Conservation (phyloP, 495 filamentous ascomycete species). For the Tuber indicum region DNA sequence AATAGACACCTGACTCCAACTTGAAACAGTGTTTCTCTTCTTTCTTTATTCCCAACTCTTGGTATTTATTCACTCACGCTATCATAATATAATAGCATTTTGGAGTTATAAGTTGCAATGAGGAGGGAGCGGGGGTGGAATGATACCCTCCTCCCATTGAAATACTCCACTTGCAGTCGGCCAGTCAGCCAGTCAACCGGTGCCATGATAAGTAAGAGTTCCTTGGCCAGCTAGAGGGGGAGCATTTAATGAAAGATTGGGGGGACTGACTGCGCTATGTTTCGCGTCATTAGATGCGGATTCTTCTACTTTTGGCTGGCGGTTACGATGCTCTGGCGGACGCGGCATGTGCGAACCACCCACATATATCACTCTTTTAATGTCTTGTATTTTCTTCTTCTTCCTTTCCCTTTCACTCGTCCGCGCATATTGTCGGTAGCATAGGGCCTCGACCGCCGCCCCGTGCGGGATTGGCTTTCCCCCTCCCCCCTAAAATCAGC, state of each 20-base stretch:
- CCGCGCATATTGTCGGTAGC: neutral
- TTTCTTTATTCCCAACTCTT: neutral
- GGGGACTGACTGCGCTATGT: constrained; percentile 14
- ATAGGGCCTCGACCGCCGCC: neutral
- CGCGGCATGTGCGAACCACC: constrained; percentile 6
- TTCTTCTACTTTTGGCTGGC: constrained; percentile 28
- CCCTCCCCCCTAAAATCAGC: neutral
- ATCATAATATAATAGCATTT: neutral
- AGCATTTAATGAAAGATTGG: neutral
- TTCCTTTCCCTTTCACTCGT: neutral
- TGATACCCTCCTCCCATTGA: neutral
- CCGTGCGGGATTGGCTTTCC: neutral
- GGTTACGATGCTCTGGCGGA: neutral
- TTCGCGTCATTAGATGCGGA: constrained; percentile 37
- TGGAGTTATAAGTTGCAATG: neutral
- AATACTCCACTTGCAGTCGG: neutral
- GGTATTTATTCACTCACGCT: neutral
- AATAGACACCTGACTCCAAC: neutral
- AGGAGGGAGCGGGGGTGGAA: neutral
- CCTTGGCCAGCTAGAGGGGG: neutral
- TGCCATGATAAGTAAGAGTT: neutral
- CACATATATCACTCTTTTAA: constrained; percentile 2
- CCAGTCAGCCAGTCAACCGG: neutral
- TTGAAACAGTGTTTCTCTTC: constrained; percentile 1
- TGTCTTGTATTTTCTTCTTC: neutral